Percentiles rank a stretch among this genome's conserved stretches.
Conservation (phyloP, 805 yeast species). For the Ogataea paraovalis region DNA sequence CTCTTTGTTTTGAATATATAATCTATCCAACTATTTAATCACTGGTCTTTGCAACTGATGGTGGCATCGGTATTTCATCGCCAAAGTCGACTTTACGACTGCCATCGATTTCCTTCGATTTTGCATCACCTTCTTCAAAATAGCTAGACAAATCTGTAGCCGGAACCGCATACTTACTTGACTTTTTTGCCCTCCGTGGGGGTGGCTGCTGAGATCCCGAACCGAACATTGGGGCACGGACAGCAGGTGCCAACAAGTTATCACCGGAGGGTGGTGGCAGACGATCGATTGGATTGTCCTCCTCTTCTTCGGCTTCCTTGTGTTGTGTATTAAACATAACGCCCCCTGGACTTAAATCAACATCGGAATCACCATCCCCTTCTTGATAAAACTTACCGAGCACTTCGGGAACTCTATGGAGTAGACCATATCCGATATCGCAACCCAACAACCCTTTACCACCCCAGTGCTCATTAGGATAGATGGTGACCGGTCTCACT, state of each 20-base stretch:
- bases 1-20: slow-evolving; percentile 4
- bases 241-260: slow-evolving; percentile 18
- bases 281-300: neutral
- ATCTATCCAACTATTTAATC: too few species aligned
- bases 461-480: slow-evolving; percentile 72
- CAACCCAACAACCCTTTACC: slow-evolving; percentile 85
- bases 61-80: slow-evolving; percentile 34
- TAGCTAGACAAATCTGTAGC: slow-evolving; percentile 33
- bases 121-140: slow-evolving; percentile 39
- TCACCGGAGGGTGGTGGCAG: slow-evolving; percentile 10
- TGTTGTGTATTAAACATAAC: slow-evolving; percentile 17
- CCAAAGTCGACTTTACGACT: slow-evolving; percentile 22
- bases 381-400: slow-evolving; percentile 36
- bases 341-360: slow-evolving; percentile 23
- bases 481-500: slow-evolving; percentile 82
- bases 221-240: slow-evolving; percentile 23
- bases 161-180: slow-evolving; percentile 9
- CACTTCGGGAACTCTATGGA: slow-evolving; percentile 70
- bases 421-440: slow-evolving; percentile 88
- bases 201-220: slow-evolving; percentile 6
- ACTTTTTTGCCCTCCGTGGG: slow-evolving; percentile 13
- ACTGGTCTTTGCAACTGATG: slow-evolving; percentile 8
- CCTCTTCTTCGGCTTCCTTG: neutral
- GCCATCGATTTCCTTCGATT: slow-evolving; percentile 37
- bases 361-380: slow-evolving; percentile 16